Evolutionary conservation across 2,329 filamentous ascomycete species (phyloP).

Genomic region (Sclerotinia minor): DNA sequence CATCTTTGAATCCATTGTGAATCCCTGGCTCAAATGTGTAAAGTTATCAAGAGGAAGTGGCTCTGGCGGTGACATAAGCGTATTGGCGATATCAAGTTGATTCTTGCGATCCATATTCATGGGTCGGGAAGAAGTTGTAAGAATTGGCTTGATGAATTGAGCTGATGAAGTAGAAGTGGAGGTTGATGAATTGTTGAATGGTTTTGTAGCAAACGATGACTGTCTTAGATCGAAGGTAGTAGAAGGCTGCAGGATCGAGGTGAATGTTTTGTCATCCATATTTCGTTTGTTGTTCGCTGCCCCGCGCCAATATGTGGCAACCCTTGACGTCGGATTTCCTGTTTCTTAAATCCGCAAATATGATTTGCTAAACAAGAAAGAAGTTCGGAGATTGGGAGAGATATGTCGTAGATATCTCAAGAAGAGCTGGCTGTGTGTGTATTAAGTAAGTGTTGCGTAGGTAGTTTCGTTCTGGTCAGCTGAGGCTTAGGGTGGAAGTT

Average conservation of each 20-base stretch:
- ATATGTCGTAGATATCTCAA: slow-evolving; percentile 25
- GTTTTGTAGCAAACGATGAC: slow-evolving; percentile 29
- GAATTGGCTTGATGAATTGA: slow-evolving; percentile 30
- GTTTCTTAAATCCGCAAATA: slow-evolving; percentile 20
- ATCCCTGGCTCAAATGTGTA: slow-evolving; percentile 27
- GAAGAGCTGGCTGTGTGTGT: slow-evolving; percentile 16
- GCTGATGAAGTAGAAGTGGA: slow-evolving; percentile 15
- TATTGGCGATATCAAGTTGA: slow-evolving; percentile 44
- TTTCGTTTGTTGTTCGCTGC: slow-evolving; percentile 25
- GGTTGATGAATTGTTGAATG: slow-evolving; percentile 30
- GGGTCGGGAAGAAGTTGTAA: slow-evolving; percentile 31
- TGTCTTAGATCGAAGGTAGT: slow-evolving; percentile 37
- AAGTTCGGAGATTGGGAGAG: slow-evolving; percentile 9
- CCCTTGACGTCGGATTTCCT: slow-evolving; percentile 1
- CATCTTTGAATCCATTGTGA: slow-evolving; percentile 36
- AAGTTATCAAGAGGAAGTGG: slow-evolving; percentile 56
- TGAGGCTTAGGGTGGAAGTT: slow-evolving; percentile 34
- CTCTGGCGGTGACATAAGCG: slow-evolving; percentile 63
- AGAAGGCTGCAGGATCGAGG: slow-evolving; percentile 37
- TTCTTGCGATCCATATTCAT: slow-evolving; percentile 35
- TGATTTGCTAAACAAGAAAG: neutral
- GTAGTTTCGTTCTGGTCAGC: slow-evolving; percentile 32
- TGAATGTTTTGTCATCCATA: slow-evolving; percentile 31
- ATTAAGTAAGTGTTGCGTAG: slow-evolving; percentile 23
- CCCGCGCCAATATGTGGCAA: slow-evolving; percentile 23